Conservation (phyloP, 257 asterid genomes). For the Forsythia viridissima region DNA sequence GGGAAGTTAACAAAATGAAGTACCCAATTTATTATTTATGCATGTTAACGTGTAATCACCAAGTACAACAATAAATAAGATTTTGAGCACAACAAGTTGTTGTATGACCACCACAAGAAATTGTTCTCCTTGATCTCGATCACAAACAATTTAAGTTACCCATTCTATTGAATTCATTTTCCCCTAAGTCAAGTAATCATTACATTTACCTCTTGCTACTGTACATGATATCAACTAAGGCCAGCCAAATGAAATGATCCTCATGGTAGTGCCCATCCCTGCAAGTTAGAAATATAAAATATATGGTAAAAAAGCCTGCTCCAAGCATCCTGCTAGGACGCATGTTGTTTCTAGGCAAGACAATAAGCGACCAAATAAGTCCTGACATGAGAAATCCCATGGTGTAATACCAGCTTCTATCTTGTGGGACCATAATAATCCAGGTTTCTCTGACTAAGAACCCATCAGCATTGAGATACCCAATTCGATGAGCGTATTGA, state of each 20-base stretch:
- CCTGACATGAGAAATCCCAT: constrained; percentile 44
- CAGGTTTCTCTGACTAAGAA: constrained; percentile 44
- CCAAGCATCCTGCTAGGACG: constrained; percentile 39
- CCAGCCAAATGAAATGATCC: constrained; percentile 33
- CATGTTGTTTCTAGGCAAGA: constrained; percentile 35
- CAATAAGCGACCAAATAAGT: constrained; percentile 42
- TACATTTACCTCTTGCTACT: background rate
- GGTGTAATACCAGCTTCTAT: constrained; percentile 45
- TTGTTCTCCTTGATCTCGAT: no score
- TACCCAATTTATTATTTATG: no score
- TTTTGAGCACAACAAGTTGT: no score
- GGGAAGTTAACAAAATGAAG: no score
- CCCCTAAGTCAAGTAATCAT: background rate
- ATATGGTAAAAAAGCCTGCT: constrained; percentile 41
- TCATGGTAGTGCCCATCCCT: constrained; percentile 38
- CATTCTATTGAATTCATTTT: no score
- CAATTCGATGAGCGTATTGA: constrained; percentile 48
- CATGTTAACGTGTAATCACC: no score
- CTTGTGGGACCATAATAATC: constrained; percentile 33
- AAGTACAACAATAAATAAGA: no score
- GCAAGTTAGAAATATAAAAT: constrained; percentile 36
- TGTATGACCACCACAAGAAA: no score
- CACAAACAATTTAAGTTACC: no score
- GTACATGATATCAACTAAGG: constrained; percentile 23
- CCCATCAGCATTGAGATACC: constrained; percentile 50